Percentiles rank a stretch among this genome's conserved stretches.
These are phyloP conservation scores for Eimeria maxima DNA, from an alignment of 169 alveolate genomes.

Conservation along the genomic window DNA sequence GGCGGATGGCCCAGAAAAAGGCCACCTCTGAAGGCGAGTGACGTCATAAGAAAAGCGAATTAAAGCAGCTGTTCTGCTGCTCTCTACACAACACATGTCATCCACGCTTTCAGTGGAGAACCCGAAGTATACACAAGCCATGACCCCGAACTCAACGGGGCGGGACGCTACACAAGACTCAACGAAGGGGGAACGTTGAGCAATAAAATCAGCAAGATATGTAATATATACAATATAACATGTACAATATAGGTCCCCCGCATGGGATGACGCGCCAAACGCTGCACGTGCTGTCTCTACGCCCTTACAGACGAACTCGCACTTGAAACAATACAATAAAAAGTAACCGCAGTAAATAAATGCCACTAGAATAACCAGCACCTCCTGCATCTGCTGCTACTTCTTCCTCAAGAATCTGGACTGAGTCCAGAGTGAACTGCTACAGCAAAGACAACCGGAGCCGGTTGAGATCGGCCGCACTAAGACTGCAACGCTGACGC, in stretches of 20 bases:
- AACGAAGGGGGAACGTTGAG: conserved; percentile 34
- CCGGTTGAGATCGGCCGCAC: not conserved
- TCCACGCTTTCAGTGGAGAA: conserved; percentile 63
- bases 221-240: conserved; percentile 18
- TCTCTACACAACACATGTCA: conserved; percentile 60
- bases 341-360: not conserved
- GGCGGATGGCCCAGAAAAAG: conserved; percentile 11
- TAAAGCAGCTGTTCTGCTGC: conserved; percentile 62
- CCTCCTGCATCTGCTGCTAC: conserved; percentile 25
- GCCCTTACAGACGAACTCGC: conserved; percentile 20
- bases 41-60: not conserved
- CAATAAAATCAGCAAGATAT: conserved; percentile 11
- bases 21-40: conserved; percentile 32
- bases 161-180: conserved; percentile 73
- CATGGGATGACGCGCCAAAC: conserved; percentile 3
- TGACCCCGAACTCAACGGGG: conserved; percentile 30
- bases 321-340: conserved; percentile 29
- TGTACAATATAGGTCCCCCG: conserved; percentile 48
- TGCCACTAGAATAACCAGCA: not conserved
- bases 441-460: not conserved
- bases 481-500: conserved; percentile 17
- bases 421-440: not conserved
- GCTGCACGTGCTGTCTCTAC: conserved; percentile 54
- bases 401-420: conserved; percentile 2
- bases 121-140: conserved; percentile 31